Base-by-base conservation (phyloP, 2,329 filamentous ascomycete species). In the Clarireedia hainanense region DNA sequence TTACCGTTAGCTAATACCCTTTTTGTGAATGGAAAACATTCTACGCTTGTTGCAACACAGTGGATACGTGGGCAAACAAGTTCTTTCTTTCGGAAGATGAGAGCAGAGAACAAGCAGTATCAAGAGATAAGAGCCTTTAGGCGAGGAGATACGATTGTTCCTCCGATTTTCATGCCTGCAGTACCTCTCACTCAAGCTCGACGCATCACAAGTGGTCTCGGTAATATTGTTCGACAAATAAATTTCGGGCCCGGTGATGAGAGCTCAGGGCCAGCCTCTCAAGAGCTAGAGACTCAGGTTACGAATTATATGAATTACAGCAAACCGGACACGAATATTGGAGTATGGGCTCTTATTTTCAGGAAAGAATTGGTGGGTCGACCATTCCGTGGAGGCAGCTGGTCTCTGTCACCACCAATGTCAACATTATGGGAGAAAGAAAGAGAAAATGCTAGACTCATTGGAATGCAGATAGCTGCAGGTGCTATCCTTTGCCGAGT, bases 1-100 rank as follows among this genome's bases (percentile, higher is more conserved):
- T 57, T 91, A 2, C 88, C 88, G 2, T 73, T 94, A 26, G 85
- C 89, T 42, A 89, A 90, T 65, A 95, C 89, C 0, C 73, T 90
- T 6, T 94, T 94, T 66, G 80, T 84, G 40, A 92, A 85, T 58
- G 86, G 83, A 47, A 75, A 74, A 26, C 73, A 74, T 1, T 84
- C 84, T 2, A 87, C 83, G 1, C 70, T 89, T 6, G 66, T 79
- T 27, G 71, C 73, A 2, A 74, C 70, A 56, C 69, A 61, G 55
- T 79, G 76, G 76, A 24, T 17, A 23, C 46, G 51, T 30, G 42
- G 24, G 3, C 15, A 51, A 24, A 40, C 39, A n/a, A 2, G 39
- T 45, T 10, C 20, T 20, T 47, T 34, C 14, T 63, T 61, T 23
- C n/a, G 45, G 20, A 55, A 57, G 40, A 20, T 60, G 2, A 59